Evolutionary conservation across 495 filamentous ascomycete species (phyloP).

Genomic region (Cladorrhinum samala): DNA sequence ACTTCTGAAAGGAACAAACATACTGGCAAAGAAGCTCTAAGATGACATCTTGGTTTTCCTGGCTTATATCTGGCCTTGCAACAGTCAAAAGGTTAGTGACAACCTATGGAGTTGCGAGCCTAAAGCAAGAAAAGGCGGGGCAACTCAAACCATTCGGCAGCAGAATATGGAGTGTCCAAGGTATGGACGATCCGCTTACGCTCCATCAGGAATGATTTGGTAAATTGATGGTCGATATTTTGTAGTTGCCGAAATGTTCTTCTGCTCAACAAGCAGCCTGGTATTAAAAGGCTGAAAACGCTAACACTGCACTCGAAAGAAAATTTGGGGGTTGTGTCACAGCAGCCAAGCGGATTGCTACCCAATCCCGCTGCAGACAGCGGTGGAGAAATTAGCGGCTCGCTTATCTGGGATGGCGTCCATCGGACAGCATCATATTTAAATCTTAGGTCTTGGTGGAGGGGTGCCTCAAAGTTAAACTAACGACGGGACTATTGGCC

Average conservation of each 20-base stretch:
- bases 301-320: too few species aligned
- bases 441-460: too few species aligned
- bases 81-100: slow-evolving; percentile 1
- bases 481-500: too few species aligned
- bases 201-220: slow-evolving; percentile 15
- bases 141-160: slow-evolving; percentile 20
- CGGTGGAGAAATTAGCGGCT: too few species aligned
- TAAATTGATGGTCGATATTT: neutral
- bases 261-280: neutral
- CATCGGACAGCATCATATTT: too few species aligned
- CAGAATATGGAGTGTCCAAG: slow-evolving; percentile 29
- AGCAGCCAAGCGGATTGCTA: too few species aligned
- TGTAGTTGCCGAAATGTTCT: neutral
- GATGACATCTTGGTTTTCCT: slow-evolving; percentile 47
- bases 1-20: slow-evolving; percentile 9
- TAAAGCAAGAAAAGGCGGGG: neutral
- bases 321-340: too few species aligned
- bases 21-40: slow-evolving; percentile 52
- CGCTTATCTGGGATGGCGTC: too few species aligned
- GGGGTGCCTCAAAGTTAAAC: too few species aligned
- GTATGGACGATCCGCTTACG: slow-evolving; percentile 27
- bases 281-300: too few species aligned
- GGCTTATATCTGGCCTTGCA: slow-evolving; percentile 48
- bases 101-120: neutral
- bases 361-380: too few species aligned